Base-by-base conservation (phyloP, 768 basidiomycete genomes). In the Mrakia hoshinonis region DNA sequence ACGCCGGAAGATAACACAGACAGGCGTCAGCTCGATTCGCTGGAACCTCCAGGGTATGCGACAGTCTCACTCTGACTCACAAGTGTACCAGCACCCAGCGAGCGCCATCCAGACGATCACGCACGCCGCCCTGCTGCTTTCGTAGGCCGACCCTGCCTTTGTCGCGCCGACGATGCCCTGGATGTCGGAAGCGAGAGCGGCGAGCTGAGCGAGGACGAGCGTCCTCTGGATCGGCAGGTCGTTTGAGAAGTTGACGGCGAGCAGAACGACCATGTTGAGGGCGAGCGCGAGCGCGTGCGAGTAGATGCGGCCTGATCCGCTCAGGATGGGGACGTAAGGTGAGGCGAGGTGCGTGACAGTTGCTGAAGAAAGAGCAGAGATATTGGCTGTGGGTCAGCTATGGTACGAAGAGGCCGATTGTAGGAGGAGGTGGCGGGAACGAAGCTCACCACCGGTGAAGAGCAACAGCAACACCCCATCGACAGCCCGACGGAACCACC, bases 401-500 rank as follows among this genome's bases (percentile, higher is more conserved):
- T 9, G 20, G 51, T 29, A 9, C 20, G 51, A 22, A n/a, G 26
- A n/a, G 51, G 26, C 9, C 51, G 20, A n/a, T n/a, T 10, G 51
- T 52, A n/a, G 15, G 63, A 51, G 5, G 64, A 24, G 31, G 31
- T 4, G 10, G n/a, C 46, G 0, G 29, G 29, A 43, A 39, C 20
- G 26, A 24, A 7, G 48, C 63, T 46, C 18, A 64, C 63, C 46
- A 3, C 63, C 46, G n/a, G 39, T 36, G 46, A 64, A 64, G 22
- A 64, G 46, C 22, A 47, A 3, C 63, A 64, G 24, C 10, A 64
- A 46, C n/a, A 31, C 4, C 7, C 29, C 64, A 31, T 66, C 64
- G 31, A 51, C 20, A 18, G 24, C 64, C 31, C 48, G n/a, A 49
- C 64, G n/a, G 29, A 51, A 51, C 64, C 64, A 66, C 48, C 64